Evolutionary conservation across 2,329 filamentous ascomycete species (phyloP), one percentile per base, ranked within the genome.

Genomic region (Aspergillus sp.): DNA sequence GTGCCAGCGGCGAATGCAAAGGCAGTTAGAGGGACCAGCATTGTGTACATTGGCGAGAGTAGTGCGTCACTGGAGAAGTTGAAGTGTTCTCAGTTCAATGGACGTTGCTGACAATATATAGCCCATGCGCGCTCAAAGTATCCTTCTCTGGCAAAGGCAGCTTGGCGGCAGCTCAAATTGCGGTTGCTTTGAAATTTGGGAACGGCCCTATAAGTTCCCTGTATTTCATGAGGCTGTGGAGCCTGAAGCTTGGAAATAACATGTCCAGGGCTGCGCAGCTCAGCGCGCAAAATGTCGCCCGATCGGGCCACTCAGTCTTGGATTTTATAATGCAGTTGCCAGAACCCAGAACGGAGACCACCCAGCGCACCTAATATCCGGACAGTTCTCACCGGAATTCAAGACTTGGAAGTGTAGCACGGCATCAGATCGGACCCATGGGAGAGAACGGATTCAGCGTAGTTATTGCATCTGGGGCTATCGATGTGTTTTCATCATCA

Each of bases 211-310:
- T 37, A 13, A 15, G 33, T 37, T 37, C 5, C 1, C 8, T 11
- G 15, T 19, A n/a, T 41, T 9, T 20, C 15, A 4, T 15, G 5
- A 41, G 12, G 8, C 15, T 19, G 15, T 41, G 39, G 41, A 20
- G n/a, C n/a, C 3, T 22, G 39, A 20, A 49, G 47, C 27, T 49
- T 49, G 47, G 20, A 37, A 52, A 17, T 42, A 51, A 19, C 27
- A 1, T 44, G 30, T 6, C 19, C 12, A 20, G 8, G 50, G 50
- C 50, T 37, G 50, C 30, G 49, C 22, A 44, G 39, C 37, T n/a
- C 20, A 42, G 13, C 39, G 50, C 50, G 50, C 50, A 27, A 52
- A 52, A 37, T 52, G 39, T 33, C 8, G 39, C 50, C 50, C 24
- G 4, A 52, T 52, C 45, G 4, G 50, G 50, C 3, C 17, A 12